phyloP scores from a whole-genome alignment of 768 basidiomycete species.

The Suillus luteus region DNA sequence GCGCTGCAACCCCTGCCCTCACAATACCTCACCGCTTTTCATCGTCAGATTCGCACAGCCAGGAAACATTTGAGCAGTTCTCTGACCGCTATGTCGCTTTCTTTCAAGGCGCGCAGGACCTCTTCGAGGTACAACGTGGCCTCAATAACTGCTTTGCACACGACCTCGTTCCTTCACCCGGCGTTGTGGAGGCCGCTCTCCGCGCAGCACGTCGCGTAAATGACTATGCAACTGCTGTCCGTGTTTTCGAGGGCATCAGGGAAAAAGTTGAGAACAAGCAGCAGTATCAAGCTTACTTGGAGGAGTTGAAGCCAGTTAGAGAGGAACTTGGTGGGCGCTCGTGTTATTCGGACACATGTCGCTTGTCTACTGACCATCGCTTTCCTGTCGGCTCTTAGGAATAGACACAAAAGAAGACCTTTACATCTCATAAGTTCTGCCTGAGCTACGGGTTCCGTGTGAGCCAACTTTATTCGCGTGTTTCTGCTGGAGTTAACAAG shows the following conservation, averaged over 20 bases:
- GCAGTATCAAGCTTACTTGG: constrained; percentile 92
- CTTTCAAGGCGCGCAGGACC: constrained; percentile 90
- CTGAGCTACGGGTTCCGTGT: constrained; percentile 15
- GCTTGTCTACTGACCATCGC: not conserved
- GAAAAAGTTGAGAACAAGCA: constrained; percentile 98
- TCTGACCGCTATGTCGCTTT: constrained; percentile 92
- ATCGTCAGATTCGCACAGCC: constrained; percentile 65
- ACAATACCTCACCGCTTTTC: constrained; percentile 31
- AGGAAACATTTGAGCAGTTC: constrained; percentile 94
- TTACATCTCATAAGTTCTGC: constrained; percentile 45
- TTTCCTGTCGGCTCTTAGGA: constrained; percentile 38
- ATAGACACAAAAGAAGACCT: constrained; percentile 66
- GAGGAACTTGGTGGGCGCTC: constrained; percentile 82
- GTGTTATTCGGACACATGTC: constrained; percentile 1
- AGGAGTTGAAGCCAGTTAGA: constrained; percentile 84
- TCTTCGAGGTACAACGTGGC: constrained; percentile 98
- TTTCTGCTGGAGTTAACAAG: not conserved
- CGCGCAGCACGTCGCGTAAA: constrained; percentile 89
- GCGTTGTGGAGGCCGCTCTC: constrained; percentile 85
- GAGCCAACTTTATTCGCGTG: constrained; percentile 4
- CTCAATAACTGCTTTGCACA: constrained; percentile 99
- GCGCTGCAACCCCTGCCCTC: constrained; percentile 45
- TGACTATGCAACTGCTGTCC: constrained; percentile 96
- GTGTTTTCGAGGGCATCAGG: constrained; percentile 93
- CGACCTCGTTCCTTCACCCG: constrained; percentile 87